Evolutionary conservation across 306 rosid species (phyloP).

Genomic region (Cucurbita ficifolia): DNA sequence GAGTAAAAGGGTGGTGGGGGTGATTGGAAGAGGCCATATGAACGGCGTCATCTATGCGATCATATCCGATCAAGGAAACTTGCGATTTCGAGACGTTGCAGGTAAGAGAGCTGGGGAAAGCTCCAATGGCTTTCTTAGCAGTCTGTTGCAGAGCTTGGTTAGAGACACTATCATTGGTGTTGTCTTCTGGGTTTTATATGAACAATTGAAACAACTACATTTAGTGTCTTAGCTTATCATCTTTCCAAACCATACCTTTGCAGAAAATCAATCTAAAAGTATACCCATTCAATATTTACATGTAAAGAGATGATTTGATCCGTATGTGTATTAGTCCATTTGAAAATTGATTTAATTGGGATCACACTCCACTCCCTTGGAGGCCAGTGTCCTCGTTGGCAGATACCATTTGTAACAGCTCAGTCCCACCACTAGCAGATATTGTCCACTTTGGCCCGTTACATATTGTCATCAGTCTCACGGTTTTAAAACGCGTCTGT

Average conservation of each 20-base stretch:
- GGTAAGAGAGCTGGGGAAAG: constrained; percentile 26
- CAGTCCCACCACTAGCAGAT: no score
- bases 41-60: constrained; percentile 66
- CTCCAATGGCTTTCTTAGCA: constrained; percentile 21
- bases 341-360: neutral
- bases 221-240: neutral
- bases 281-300: neutral
- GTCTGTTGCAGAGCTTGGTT: constrained; percentile 36
- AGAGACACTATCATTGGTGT: constrained; percentile 58
- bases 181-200: constrained; percentile 67
- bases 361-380: no score
- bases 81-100: constrained; percentile 58
- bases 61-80: constrained; percentile 45
- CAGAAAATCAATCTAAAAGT: neutral
- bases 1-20: constrained; percentile 74
- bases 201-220: constrained; percentile 21
- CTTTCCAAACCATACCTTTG: neutral
- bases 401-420: no score
- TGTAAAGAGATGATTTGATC: neutral
- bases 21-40: constrained; percentile 86
- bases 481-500: no score
- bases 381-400: no score
- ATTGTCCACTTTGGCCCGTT: no score
- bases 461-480: no score
- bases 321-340: neutral